These are phyloP conservation scores for Nectriaceae sp. DNA, from an alignment of 2,329 filamentous ascomycete genomes.

Conservation along the genomic window DNA sequence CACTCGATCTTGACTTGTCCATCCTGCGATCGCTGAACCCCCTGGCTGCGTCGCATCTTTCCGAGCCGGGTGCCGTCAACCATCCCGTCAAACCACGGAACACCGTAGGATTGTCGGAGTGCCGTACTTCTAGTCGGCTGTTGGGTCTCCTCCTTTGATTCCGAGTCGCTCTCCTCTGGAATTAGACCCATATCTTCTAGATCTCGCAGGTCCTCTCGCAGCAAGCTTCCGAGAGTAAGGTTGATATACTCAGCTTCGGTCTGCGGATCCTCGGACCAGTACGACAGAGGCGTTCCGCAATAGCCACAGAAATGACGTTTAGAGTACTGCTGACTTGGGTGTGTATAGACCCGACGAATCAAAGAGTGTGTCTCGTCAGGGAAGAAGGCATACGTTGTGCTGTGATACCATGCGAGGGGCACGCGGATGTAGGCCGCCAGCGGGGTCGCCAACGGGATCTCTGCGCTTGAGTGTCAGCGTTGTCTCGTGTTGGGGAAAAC, in stretches of 20 bases:
- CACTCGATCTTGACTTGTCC: constrained; percentile 72
- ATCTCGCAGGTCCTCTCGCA: constrained; percentile 68
- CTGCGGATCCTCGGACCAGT: constrained; percentile 75
- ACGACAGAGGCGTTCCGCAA: constrained; percentile 83
- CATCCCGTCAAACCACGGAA: constrained; percentile 86
- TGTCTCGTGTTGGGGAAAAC: constrained; percentile 1
- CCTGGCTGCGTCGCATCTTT: constrained; percentile 63
- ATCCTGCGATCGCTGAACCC: constrained; percentile 56
- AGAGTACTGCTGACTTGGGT: constrained; percentile 56
- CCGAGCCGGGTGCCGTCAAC: constrained; percentile 75
- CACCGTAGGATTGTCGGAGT: constrained; percentile 62
- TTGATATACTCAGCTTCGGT: constrained; percentile 78
- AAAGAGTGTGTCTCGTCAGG: constrained; percentile 71
- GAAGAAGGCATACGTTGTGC: constrained; percentile 72
- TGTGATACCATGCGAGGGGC: constrained; percentile 79
- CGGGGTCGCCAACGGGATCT: constrained; percentile 70
- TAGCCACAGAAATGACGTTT: constrained; percentile 87
- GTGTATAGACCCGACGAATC: constrained; percentile 69
- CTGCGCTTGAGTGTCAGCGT: constrained; percentile 30
- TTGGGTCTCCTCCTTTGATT: constrained; percentile 24
- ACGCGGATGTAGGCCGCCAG: constrained; percentile 82
- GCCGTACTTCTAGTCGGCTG: constrained; percentile 32
- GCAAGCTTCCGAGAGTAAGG: constrained; percentile 77
- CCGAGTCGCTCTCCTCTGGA: constrained; percentile 44
- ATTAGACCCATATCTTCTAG: constrained; percentile 77